Evolutionary conservation across 768 basidiomycete genomes (phyloP), one percentile per base, ranked within the genome.

Genomic region (Lactarius sp.): DNA sequence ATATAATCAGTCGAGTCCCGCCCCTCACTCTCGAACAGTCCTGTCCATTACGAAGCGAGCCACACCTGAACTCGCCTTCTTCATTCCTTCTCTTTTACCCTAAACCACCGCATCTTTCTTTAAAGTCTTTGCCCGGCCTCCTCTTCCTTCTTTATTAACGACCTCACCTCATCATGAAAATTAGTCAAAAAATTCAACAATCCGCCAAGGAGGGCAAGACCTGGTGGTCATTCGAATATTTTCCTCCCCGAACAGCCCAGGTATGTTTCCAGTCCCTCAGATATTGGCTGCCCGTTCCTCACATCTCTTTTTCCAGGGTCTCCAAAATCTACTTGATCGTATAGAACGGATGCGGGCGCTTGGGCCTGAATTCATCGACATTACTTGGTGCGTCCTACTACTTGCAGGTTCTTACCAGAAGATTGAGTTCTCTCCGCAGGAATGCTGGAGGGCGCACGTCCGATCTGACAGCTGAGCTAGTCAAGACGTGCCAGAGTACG

Each of bases 201-300:
- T 91, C 91, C 53, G 78, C 84, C 65, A 87, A 88, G 73, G 90
- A 96, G 70, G 87, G 88, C 67, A 86, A 92, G 71, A 78, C 92
- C 64, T 97, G 94, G 90, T 99, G 95, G 95, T 94, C 92, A 42
- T 98, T 99, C 74, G 96, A 99, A 73, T 98, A 94, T 77, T 98
- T 99, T 71, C 96, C 97, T 61, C 95, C 92, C 22, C 81, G 94
- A 67, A 97, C 94, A 39, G 93, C 93, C 55, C 94, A 96, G 85
- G 92, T 93, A 66, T 62, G 75, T 71, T 44, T 59, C 60, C 6
- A 13, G 46, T 59, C 14, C 53, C 41, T 50, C 64, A 20, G 13
- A 10, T 44, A 41, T 6, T 56, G 46, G 46, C 34, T 39, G 36
- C 60, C 63, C 46, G 31, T 68, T 47, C 9, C 64, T 54, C 57